phyloP scores from a whole-genome alignment of 2,329 filamentous ascomycete species.

The Byssothecium circinans region DNA sequence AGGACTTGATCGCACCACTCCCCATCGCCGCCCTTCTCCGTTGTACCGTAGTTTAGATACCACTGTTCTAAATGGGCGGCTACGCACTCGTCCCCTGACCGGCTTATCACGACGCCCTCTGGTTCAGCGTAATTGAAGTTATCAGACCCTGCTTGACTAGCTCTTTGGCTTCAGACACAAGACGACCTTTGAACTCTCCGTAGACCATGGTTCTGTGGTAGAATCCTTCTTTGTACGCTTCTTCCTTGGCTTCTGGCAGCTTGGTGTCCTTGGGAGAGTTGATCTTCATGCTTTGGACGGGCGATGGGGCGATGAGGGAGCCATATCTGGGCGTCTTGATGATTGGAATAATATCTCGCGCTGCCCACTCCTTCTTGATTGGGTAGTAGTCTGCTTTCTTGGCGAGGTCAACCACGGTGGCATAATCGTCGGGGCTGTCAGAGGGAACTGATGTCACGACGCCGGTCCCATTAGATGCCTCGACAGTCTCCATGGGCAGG shows the following conservation, averaged over 20 bases:
- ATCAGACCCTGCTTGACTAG: constrained; percentile 79
- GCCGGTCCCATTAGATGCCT: constrained; percentile 90
- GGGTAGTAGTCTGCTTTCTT: constrained; percentile 94
- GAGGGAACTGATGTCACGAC: constrained; percentile 95
- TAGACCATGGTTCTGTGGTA: constrained; percentile 90
- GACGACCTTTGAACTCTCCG: constrained; percentile 83
- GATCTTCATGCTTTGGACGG: constrained; percentile 94
- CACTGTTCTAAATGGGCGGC: constrained; percentile 93
- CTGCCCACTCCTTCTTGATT: constrained; percentile 95
- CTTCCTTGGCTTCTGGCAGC: constrained; percentile 88
- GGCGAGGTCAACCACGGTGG: constrained; percentile 79
- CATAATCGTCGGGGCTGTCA: constrained; percentile 93
- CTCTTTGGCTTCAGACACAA: constrained; percentile 82
- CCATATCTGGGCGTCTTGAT: constrained; percentile 76
- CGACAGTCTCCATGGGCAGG: constrained; percentile 91
- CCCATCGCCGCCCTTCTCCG: constrained; percentile 65
- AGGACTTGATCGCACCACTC: constrained; percentile 73
- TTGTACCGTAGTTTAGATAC: constrained; percentile 88
- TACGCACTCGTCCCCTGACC: constrained; percentile 90
- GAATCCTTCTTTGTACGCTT: constrained; percentile 95
- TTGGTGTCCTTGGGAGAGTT: constrained; percentile 91
- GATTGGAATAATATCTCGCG: constrained; percentile 83
- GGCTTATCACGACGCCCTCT: constrained; percentile 80
- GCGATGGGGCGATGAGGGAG: constrained; percentile 75
- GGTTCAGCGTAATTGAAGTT: constrained; percentile 94